phyloP scores from a whole-genome alignment of 2,329 filamentous ascomycete species.

The Emmonsiellopsis sp. region DNA sequence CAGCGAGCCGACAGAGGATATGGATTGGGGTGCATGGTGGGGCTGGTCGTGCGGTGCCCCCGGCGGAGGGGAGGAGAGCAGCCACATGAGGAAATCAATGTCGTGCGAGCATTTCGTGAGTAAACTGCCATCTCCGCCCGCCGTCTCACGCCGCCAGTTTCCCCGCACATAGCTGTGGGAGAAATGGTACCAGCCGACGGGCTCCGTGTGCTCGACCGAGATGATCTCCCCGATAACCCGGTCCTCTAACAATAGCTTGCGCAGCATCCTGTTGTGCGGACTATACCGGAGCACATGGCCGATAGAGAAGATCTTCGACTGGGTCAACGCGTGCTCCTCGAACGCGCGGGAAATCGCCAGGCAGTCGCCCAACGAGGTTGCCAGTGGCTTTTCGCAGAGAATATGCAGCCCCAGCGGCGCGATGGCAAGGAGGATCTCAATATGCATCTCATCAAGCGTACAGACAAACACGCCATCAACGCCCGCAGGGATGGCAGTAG shows the following conservation, averaged over 20 bases:
- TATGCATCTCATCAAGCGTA: slow-evolving; percentile 82
- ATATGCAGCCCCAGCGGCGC: slow-evolving; percentile 64
- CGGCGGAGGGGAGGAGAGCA: slow-evolving; percentile 63
- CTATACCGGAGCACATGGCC: slow-evolving; percentile 91
- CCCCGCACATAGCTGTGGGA: slow-evolving; percentile 81
- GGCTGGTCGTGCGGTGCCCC: slow-evolving; percentile 30
- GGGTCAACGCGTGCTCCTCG: slow-evolving; percentile 13
- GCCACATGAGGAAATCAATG: slow-evolving; percentile 85
- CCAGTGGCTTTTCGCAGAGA: slow-evolving; percentile 91
- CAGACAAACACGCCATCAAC: slow-evolving; percentile 61
- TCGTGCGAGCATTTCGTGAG: slow-evolving; percentile 96
- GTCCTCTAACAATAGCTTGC: slow-evolving; percentile 66
- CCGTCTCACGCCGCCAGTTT: slow-evolving; percentile 77
- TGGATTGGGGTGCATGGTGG: slow-evolving; percentile 63
- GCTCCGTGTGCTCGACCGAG: slow-evolving; percentile 84
- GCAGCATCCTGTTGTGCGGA: slow-evolving; percentile 79
- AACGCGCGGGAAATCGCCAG: slow-evolving; percentile 52
- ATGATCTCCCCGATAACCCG: slow-evolving; percentile 72
- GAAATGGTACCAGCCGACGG: slow-evolving; percentile 95
- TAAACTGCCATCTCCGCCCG: slow-evolving; percentile 64
- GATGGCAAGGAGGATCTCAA: slow-evolving; percentile 66
- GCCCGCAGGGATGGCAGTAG: slow-evolving; percentile 40
- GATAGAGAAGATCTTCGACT: slow-evolving; percentile 64
- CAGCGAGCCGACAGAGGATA: slow-evolving; percentile 67
- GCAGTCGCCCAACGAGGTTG: slow-evolving; percentile 69